phyloP scores from a whole-genome alignment of 306 rosid genomes.

The Rosa lucieae region DNA sequence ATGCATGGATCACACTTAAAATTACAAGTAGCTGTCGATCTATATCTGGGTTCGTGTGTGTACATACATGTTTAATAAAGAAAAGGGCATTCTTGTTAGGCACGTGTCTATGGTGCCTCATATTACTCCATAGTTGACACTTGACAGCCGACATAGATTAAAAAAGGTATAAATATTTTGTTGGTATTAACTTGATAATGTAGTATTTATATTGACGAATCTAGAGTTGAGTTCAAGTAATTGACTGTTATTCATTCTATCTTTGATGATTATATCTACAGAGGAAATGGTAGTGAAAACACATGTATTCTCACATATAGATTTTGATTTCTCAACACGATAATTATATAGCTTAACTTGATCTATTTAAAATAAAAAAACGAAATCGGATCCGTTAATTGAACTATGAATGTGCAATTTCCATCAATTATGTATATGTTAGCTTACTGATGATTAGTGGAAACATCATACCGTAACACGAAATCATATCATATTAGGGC shows the following conservation, averaged over 20 bases:
- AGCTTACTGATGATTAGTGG: background rate
- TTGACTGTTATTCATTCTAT: background rate
- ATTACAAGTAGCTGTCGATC: background rate
- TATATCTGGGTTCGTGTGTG: constrained; percentile 3
- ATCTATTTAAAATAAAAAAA: too few species aligned
- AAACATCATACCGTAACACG: background rate
- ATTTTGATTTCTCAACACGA: too few species aligned
- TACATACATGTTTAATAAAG: background rate
- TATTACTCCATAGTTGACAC: constrained; percentile 11
- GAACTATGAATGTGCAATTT: too few species aligned
- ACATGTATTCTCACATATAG: too few species aligned
- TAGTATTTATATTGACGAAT: background rate
- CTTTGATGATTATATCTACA: background rate
- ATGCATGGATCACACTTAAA: constrained; percentile 12
- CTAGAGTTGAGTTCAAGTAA: background rate
- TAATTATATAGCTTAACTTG: too few species aligned
- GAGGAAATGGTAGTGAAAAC: too few species aligned
- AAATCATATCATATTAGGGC: background rate
- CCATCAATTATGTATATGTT: too few species aligned
- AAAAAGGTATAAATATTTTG: background rate
- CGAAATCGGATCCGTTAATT: too few species aligned
- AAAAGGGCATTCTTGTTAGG: background rate
- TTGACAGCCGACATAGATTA: constrained; percentile 23
- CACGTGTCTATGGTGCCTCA: constrained; percentile 8
- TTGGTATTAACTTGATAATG: background rate